Evolutionary conservation across 371 early-diverging fungal species (phyloP), one percentile per base, ranked within the genome.

Genomic region (Gilbertella persicaria): DNA sequence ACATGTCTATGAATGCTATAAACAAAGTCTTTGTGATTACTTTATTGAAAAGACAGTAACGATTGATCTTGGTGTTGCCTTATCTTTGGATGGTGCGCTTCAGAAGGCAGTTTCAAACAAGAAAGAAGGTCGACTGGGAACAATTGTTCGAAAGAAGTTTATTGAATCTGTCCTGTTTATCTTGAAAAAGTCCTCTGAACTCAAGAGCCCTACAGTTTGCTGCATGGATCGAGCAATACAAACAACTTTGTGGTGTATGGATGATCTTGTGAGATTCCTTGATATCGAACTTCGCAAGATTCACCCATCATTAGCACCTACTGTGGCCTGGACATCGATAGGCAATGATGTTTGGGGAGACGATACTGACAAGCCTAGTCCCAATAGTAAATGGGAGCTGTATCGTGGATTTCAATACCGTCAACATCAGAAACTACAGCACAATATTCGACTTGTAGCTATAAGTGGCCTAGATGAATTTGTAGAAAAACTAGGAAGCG

Each of bases 11-110:
- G 73, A 75, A 46, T 82, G 85, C 53, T 85, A 84, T 51, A 64
- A 73, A 9, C 85, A 85, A 53, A 82, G 79, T 47, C 50, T 87
- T 3, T 87, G 85, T 45, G 91, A 92, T 50, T 92, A 90, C 46
- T 71, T 84, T 23, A 73, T 90, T 23, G 94, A 92, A 60, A 69
- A 78, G 6, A 80, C 78, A 8, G 78, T 84, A 13, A 65, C 68
- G 7, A 70, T 78, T n/a, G 69, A 80, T 40, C 59, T 57, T 43
- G 67, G 66, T 2, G 56, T 58, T 7, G 55, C 61, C 10, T 30
- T 71, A 2, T 56, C 59, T 1, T 45, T 58, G 21, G 50, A 58
- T 30, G 53, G 50, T 17, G 63, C 60, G 0, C 36, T 62, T 13
- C 59, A 55, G 36, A 47, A 44, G 26, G 46, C 53, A 0, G 35